A percentile compares a stretch with the other conserved stretches of the same genome.
Conservation (phyloP, 2,329 filamentous ascomycete species). For the Aspergillus cejpii region DNA sequence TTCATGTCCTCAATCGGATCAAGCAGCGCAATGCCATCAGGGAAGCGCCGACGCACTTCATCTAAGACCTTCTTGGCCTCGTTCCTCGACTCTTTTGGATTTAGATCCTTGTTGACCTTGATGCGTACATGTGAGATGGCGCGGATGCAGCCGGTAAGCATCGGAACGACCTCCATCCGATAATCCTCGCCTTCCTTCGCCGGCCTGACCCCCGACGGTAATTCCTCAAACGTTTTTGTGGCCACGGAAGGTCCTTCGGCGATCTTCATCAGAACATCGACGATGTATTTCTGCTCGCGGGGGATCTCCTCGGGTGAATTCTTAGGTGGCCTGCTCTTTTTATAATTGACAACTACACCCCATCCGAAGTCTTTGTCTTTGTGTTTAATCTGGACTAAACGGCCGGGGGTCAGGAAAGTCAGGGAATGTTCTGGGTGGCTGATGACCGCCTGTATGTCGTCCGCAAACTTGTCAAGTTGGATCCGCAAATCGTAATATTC, state of each 20-base stretch:
- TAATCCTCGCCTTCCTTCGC: slow-evolving; percentile 57
- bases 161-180: slow-evolving; percentile 76
- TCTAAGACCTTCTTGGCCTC: slow-evolving; percentile 60
- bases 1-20: slow-evolving; percentile 96
- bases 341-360: slow-evolving; percentile 78
- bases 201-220: slow-evolving; percentile 58
- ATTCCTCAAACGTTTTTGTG: slow-evolving; percentile 55
- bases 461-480: slow-evolving; percentile 72
- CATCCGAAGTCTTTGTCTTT: slow-evolving; percentile 80
- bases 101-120: slow-evolving; percentile 72
- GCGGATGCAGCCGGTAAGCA: slow-evolving; percentile 77
- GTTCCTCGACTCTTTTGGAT: slow-evolving; percentile 61
- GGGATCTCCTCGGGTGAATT: slow-evolving; percentile 59
- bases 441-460: slow-evolving; percentile 86
- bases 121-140: slow-evolving; percentile 77
- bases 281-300: slow-evolving; percentile 69
- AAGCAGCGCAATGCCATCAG: slow-evolving; percentile 79
- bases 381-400: slow-evolving; percentile 78
- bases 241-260: slow-evolving; percentile 48
- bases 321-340: slow-evolving; percentile 58
- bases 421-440: slow-evolving; percentile 83
- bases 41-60: slow-evolving; percentile 81
- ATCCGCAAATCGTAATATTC: slow-evolving; percentile 90
- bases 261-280: slow-evolving; percentile 71
- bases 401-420: slow-evolving; percentile 79